phyloP scores from a whole-genome alignment of 2,329 filamentous ascomycete species.

The Intubia oerlemansii region DNA sequence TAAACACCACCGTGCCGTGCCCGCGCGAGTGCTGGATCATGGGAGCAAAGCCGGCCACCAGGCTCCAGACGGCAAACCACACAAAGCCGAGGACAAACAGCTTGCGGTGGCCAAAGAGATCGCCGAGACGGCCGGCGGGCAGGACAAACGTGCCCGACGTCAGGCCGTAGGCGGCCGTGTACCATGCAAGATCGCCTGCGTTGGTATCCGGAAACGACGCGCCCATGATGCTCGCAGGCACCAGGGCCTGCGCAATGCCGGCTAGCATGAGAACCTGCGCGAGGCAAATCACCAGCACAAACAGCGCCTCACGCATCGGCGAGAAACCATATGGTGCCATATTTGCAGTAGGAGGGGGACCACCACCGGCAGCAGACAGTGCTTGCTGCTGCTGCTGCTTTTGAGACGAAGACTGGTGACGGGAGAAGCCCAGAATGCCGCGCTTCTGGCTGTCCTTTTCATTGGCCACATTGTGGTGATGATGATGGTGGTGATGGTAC shows the following conservation, averaged over 20 bases:
- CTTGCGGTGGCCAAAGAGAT: slow-evolving; percentile 33
- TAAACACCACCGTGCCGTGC: slow-evolving; percentile 10
- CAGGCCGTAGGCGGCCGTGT: slow-evolving; percentile 33
- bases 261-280: slow-evolving; percentile 24
- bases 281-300: slow-evolving; percentile 18
- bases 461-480: no score
- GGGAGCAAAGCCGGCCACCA: slow-evolving; percentile 22
- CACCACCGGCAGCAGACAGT: background rate
- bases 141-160: slow-evolving; percentile 36
- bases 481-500: no score
- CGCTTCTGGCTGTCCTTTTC: background rate
- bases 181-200: slow-evolving; percentile 28
- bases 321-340: slow-evolving; percentile 10
- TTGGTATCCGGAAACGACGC: slow-evolving; percentile 21
- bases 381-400: background rate
- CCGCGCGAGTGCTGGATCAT: slow-evolving; percentile 4
- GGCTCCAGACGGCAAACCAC: slow-evolving; percentile 32
- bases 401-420: no score
- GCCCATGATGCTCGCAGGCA: slow-evolving; percentile 26
- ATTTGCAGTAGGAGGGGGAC: background rate
- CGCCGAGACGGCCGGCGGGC: slow-evolving; percentile 31
- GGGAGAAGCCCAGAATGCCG: background rate
- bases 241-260: slow-evolving; percentile 24
- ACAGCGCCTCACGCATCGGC: slow-evolving; percentile 13
- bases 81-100: slow-evolving; percentile 29